phyloP scores from a whole-genome alignment of 768 basidiomycete species.

The Agaricus subrufescens region DNA sequence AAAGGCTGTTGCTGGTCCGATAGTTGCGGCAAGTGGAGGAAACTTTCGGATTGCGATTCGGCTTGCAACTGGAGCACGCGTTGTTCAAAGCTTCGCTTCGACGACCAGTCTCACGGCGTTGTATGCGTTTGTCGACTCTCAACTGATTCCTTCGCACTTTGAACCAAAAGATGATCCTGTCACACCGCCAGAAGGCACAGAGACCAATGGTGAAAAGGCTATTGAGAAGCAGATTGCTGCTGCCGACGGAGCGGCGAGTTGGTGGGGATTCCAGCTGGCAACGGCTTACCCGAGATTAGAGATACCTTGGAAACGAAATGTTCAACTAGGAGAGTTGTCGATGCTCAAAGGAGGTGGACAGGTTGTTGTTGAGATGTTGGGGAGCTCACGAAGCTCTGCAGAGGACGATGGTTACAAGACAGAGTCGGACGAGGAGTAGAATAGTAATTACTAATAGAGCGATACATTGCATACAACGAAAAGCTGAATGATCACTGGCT shows the following conservation, averaged over 20 bases:
- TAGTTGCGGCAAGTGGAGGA: slow-evolving; percentile 14
- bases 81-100: slow-evolving; percentile 51
- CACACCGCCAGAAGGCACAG: slow-evolving; percentile 33
- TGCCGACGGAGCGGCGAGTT: slow-evolving; percentile 28
- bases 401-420: slow-evolving; percentile 54
- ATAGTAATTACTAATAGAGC: slow-evolving; percentile 8
- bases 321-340: slow-evolving; percentile 39
- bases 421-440: slow-evolving; percentile 31
- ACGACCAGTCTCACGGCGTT: slow-evolving; percentile 53
- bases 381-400: slow-evolving; percentile 12
- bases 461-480: slow-evolving; percentile 4
- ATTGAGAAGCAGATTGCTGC: slow-evolving; percentile 25
- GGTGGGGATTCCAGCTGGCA: slow-evolving; percentile 72
- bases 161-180: slow-evolving; percentile 35
- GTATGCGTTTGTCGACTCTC: slow-evolving; percentile 69
- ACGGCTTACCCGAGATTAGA: slow-evolving; percentile 68
- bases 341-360: slow-evolving; percentile 56
- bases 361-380: slow-evolving; percentile 53
- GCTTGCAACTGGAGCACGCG: slow-evolving; percentile 50
- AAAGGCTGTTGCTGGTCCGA: slow-evolving; percentile 32
- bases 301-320: slow-evolving; percentile 43
- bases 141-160: slow-evolving; percentile 41
- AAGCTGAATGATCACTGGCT: slow-evolving; percentile 51
- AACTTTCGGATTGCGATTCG: slow-evolving; percentile 47
- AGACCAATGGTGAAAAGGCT: slow-evolving; percentile 26